Base-by-base conservation (phyloP, 139 green algal genomes). In the Desmodesmus armatus region DNA sequence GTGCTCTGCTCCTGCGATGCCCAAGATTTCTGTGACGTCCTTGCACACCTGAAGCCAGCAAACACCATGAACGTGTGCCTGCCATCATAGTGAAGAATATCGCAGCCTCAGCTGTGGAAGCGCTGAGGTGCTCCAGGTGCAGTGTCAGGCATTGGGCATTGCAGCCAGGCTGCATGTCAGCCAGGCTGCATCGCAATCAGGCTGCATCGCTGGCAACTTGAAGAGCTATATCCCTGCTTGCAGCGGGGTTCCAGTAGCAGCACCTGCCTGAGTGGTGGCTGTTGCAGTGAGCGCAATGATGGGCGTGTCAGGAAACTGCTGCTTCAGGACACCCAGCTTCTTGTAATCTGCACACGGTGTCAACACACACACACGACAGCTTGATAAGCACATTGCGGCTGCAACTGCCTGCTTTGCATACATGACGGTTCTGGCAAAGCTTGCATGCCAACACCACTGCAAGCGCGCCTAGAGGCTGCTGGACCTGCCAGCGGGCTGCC, bases 281-380 rank as follows among this genome's bases (percentile, higher is more conserved):
- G 94, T 97, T 51, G 94, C 94, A 17, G 94, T 97, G 7, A 97
- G 91, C 5, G 93, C 93, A 85, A 97, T 92, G 67, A 96, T 78
- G 43, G 93, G 94, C 53, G 92, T 75, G 7, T 39, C n/a, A 19
- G 88, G 90, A 65, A 91, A 98, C 49, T 84, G 83, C 51, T 88
- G 84, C 87, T 97, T 98, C 89, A 97, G 96, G 71, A 94, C 85
- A 11, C 66, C 66, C 11, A 98, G 90, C n/a, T 90, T 83, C 79
- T 95, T 96, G 92, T 97, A 98, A 87, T 95, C 93, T 70, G 66
- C 35, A 39, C 0, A 4, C 33, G 33, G 9, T 21, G 47, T 55
- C 47, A 55, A 55, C 9, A 55, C n/a, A n/a, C n/a, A 13, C 58
- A 67, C 58, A 35, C 23, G 15, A 23, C 58, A n/a, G 31, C 15